A percentile compares a stretch with the other conserved stretches of the same genome.
Evolutionary conservation across 2,329 filamentous ascomycete species (phyloP).

Genomic region (Penicillium sp.): DNA sequence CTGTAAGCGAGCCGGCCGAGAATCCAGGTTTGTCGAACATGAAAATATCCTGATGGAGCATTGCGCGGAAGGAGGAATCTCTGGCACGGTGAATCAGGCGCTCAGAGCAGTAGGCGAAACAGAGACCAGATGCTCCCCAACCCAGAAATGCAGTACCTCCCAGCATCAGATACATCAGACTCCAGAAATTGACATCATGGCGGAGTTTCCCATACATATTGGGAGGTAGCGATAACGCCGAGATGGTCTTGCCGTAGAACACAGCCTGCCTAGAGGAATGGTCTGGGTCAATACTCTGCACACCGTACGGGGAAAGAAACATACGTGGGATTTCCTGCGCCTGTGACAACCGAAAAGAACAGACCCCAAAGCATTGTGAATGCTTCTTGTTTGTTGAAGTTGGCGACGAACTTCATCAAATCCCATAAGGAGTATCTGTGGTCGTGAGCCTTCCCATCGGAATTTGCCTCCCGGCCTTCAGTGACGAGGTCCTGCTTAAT

Average conservation of each 20-base stretch:
- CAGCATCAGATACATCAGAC: slow-evolving; percentile 6
- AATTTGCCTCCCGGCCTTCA: too few species aligned
- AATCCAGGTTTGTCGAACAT: background rate
- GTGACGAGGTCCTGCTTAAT: too few species aligned
- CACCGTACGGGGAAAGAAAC: too few species aligned
- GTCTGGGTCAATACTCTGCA: too few species aligned
- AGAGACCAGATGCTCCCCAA: background rate
- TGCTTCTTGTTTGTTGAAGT: slow-evolving; percentile 9
- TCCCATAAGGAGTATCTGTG: slow-evolving; percentile 66
- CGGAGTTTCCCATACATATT: too few species aligned
- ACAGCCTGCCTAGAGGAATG: too few species aligned
- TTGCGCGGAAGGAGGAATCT: background rate
- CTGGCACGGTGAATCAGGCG: background rate
- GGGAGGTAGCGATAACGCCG: too few species aligned
- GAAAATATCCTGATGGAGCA: background rate
- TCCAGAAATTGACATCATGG: too few species aligned
- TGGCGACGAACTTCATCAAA: slow-evolving; percentile 9
- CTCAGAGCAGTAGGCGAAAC: background rate
- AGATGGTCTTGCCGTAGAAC: too few species aligned
- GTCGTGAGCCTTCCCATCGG: too few species aligned
- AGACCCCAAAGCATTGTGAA: background rate
- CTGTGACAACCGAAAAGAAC: background rate
- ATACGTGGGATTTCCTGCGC: too few species aligned
- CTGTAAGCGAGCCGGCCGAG: background rate
- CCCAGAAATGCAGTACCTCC: background rate